phyloP scores from a whole-genome alignment of 257 asterid genomes.

The Knoxia roxburghii region DNA sequence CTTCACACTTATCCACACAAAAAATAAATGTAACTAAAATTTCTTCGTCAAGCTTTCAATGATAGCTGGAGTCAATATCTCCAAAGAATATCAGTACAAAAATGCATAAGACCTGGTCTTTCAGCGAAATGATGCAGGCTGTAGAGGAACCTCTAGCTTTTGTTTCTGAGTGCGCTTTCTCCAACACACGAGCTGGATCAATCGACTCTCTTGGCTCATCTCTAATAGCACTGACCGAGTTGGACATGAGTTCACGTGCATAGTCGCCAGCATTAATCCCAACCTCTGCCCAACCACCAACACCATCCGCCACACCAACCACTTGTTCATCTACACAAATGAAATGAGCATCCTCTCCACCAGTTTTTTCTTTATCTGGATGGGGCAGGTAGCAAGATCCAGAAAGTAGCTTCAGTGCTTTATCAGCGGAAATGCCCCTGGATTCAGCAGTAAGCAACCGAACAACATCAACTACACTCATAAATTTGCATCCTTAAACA shows the following conservation, averaged over 20 bases:
- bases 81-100: neutral
- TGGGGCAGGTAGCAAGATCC: constrained; percentile 83
- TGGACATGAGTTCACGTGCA: constrained; percentile 75
- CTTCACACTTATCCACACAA: too few relatives aligned
- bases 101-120: constrained; percentile 46
- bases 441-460: neutral
- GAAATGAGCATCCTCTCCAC: constrained; percentile 95
- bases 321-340: constrained; percentile 69
- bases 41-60: neutral
- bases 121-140: constrained; percentile 72
- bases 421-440: constrained; percentile 26
- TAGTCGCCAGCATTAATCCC: constrained; percentile 82
- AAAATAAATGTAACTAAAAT: too few relatives aligned
- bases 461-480: constrained; percentile 8
- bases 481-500: neutral
- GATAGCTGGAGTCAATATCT: neutral
- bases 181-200: constrained; percentile 60
- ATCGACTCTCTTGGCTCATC: constrained; percentile 36
- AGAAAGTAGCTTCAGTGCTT: constrained; percentile 48
- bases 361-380: constrained; percentile 73
- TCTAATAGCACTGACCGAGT: constrained; percentile 56
- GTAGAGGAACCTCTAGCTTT: constrained; percentile 81
- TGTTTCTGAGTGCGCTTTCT: constrained; percentile 63
- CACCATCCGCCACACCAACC: constrained; percentile 90
- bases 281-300: constrained; percentile 96